Evolutionary conservation across 768 basidiomycete genomes (phyloP), one percentile per base, ranked within the genome.

Genomic region (Agaricus sinodeliciosus): DNA sequence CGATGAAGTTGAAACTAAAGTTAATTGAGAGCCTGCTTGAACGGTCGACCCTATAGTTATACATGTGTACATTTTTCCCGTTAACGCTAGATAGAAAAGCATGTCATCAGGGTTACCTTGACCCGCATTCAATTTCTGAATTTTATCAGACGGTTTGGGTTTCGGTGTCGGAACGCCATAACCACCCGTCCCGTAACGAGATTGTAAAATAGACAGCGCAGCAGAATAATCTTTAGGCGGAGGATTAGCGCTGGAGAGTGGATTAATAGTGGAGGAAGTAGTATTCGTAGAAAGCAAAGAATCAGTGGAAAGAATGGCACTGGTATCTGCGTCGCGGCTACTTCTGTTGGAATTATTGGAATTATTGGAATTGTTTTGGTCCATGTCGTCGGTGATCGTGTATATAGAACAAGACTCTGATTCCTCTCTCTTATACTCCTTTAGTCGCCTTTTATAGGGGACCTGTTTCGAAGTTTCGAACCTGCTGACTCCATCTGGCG

Each of bases 191-290:
- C 72, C 72, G 39, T 72, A 73, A 49, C 68, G 63, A 0, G 65
- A 68, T 54, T 71, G 71, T 13, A 72, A 58, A 2, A 63, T 56
- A 6, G 63, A 67, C 2, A 74, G 57, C 1, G 72, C 72, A 3
- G 67, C 70, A 9, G 65, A 63, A 49, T 64, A 74, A 51, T 73
- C 69, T 48, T 72, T 72, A 12, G 59, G 64, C n/a, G 62, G 64
- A 5, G 46, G 56, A 16, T 55, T 50, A 5, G 43, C 55, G 19
- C 46, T 58, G 35, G 26, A 9, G 6, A 51, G 43, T 8, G 50
- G 50, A 13, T 45, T 51, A 6, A 45, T 18, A 3, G 50, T 51
- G 9, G 42, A 45, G 34, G 43, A 6, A 16, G 42, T 51, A 15
- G 50, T 45, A 43, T 51, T 45, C 3, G 50, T 51, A 25, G 50